Evolutionary conservation across 2,329 filamentous ascomycete species (phyloP), one percentile per base, ranked within the genome.

Genomic region (Penicillium polonicum): DNA sequence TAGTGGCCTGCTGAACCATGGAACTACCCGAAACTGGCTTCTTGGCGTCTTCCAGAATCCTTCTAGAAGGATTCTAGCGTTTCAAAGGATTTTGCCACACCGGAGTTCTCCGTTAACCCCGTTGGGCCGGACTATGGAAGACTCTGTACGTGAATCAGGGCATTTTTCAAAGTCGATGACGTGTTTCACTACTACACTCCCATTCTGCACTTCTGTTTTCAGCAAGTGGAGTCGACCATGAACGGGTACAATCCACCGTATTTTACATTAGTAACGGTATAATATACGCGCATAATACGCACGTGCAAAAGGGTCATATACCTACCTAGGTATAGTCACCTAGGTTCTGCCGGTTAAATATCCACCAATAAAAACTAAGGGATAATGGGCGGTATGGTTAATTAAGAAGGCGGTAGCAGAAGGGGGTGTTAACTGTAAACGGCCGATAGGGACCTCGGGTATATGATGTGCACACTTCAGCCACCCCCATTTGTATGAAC

Each of bases 51-150:
- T 72, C 70, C 44, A 64, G 62, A 70, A 68, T 49, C 31, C 43
- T 73, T 73, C 71, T 66, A 54, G 68, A 72, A 70, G 53, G 44
- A 45, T 71, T 72, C 70, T 72, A 68, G 70, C 57, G 64, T 36
- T 35, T 35, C 25, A 4, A 31, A 25, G 13, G 8, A 15, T 39
- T 53, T 58, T 41, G 63, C 59, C 59, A 60, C 52, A 44, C 53
- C 56, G 50, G 55, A 58, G 35, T 54, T 59, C 31, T 31, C 46
- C 56, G 55, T 54, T 9, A 29, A 7, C 7, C 48, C 31, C 17
- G 13, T 39, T 27, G 19, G 10, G 10, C 15, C 53, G 46, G 21
- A 38, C n/a, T 38, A 23, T 31, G 15, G 29, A 35, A 4, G 12
- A 42, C 21, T 15, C 39, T 4, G 4, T 19, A 19, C 19, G 25